A percentile compares a stretch with the other conserved stretches of the same genome.
These are phyloP conservation scores for Rosa hybrid DNA, from an alignment of 331 rosid species.

Conservation along the genomic window DNA sequence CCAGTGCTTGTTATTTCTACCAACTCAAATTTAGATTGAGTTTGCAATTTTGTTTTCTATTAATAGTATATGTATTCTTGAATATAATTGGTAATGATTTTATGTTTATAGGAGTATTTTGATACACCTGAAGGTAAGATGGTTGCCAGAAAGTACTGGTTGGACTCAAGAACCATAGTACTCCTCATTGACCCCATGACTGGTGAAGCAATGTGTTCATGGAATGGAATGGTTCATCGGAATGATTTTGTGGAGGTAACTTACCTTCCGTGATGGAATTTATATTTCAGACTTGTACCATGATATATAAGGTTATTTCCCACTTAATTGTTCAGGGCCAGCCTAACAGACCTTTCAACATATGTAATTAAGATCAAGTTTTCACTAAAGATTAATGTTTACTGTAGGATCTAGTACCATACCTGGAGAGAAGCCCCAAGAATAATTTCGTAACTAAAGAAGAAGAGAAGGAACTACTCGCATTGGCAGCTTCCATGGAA, in stretches of 20 bases:
- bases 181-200: slow-evolving; percentile 89
- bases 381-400: not conserved
- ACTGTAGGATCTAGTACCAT: slow-evolving; percentile 66
- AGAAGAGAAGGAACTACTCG: slow-evolving; percentile 66
- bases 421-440: slow-evolving; percentile 76
- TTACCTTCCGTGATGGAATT: not conserved
- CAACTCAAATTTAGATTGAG: not conserved
- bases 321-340: not conserved
- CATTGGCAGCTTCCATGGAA: slow-evolving; percentile 67
- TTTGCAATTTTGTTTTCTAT: not conserved
- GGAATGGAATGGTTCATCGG: slow-evolving; percentile 89
- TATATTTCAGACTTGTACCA: not conserved
- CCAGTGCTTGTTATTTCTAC: not conserved
- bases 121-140: slow-evolving; percentile 90
- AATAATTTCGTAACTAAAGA: slow-evolving; percentile 57
- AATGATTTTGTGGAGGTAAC: slow-evolving; percentile 75
- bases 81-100: not conserved
- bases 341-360: not conserved
- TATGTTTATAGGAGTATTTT: slow-evolving; percentile 62
- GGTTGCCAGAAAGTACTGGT: slow-evolving; percentile 80
- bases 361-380: not conserved
- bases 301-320: not conserved
- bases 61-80: not conserved
- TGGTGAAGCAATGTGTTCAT: slow-evolving; percentile 79
- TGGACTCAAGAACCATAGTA: slow-evolving; percentile 74